Conservation (phyloP, 768 basidiomycete genomes). For the Boletus sensibilis region DNA sequence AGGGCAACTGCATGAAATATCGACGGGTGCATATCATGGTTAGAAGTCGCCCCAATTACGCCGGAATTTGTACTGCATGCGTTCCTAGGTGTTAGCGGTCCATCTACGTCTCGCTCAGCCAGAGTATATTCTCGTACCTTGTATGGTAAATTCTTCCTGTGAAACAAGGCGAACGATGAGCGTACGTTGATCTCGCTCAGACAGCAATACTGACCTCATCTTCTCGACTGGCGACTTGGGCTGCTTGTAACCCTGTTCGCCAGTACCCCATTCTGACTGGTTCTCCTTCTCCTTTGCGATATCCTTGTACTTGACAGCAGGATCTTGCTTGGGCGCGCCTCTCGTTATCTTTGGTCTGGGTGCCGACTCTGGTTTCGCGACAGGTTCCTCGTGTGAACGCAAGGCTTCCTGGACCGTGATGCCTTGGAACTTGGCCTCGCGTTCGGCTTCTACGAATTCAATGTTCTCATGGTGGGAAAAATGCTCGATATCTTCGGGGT, state of each 20-base stretch:
- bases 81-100: conserved; percentile 52
- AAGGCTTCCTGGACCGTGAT: conserved; percentile 72
- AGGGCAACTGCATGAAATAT: conserved; percentile 6
- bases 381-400: conserved; percentile 47
- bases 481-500: conserved; percentile 92
- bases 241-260: conserved; percentile 65
- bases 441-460: conserved; percentile 78
- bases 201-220: conserved; percentile 53
- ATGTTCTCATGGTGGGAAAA: conserved; percentile 87
- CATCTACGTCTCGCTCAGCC: conserved; percentile 19
- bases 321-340: conserved; percentile 63
- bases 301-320: conserved; percentile 55
- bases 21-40: conserved; percentile 17
- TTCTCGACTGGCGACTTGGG: conserved; percentile 76
- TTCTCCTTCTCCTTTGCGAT: conserved; percentile 51
- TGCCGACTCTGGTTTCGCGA: conserved; percentile 17
- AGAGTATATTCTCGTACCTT: conserved; percentile 54
- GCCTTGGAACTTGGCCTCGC: conserved; percentile 83
- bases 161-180: conserved; percentile 3
- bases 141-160: conserved; percentile 80
- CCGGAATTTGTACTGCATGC: conserved; percentile 87
- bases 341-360: conserved; percentile 55
- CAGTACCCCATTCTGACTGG: conserved; percentile 70
- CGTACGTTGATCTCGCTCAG: background rate
- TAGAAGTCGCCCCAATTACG: conserved; percentile 87